Evolutionary conservation across 2,329 filamentous ascomycete species (phyloP).

Genomic region (Thermothelomyces thermophilus): DNA sequence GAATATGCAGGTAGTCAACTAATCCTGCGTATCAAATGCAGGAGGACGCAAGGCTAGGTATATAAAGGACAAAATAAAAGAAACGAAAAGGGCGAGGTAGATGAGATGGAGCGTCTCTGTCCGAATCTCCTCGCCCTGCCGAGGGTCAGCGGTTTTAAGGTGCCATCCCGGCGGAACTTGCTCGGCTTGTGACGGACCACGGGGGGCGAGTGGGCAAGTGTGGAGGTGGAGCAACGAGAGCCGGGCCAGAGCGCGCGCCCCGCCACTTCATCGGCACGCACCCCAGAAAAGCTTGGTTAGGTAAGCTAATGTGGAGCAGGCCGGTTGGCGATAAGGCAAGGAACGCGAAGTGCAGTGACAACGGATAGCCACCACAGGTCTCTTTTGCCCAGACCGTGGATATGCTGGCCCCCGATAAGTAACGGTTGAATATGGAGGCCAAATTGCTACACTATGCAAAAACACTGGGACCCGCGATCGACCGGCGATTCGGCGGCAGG

Average conservation of each 20-base stretch:
- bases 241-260: constrained; percentile 2
- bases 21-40: neutral
- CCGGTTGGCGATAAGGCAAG: too few relatives aligned
- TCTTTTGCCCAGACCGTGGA: too few relatives aligned
- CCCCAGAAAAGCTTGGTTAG: constrained; percentile 10
- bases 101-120: too few relatives aligned
- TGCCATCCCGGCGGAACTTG: neutral
- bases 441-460: too few relatives aligned
- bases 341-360: too few relatives aligned
- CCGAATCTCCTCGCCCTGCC: constrained; percentile 7
- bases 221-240: constrained; percentile 9
- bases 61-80: too few relatives aligned
- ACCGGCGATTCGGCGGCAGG: neutral
- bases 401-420: too few relatives aligned
- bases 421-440: too few relatives aligned
- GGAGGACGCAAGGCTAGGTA: neutral
- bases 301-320: constrained; percentile 1
- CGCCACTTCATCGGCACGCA: constrained; percentile 8
- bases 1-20: neutral
- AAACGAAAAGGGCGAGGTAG: constrained; percentile 5
- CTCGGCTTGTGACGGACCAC: constrained; percentile 27
- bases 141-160: constrained; percentile 16
- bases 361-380: neutral
- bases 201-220: constrained; percentile 2
- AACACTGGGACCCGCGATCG: neutral